Conservation (phyloP, 78 protist species). For the Dictyostelium brefeldianum region DNA sequence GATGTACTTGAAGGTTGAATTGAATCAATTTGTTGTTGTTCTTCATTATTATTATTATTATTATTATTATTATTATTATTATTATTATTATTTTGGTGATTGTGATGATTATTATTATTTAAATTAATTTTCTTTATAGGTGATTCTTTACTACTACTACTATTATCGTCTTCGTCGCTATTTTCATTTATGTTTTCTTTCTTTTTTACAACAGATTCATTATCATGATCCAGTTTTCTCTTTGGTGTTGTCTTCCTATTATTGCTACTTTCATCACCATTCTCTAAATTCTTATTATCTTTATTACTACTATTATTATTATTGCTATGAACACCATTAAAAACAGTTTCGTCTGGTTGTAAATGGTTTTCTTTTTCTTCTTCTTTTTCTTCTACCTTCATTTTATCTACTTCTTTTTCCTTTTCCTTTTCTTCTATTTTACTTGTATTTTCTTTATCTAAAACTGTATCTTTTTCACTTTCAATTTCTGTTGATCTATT, state of each 20-base stretch:
- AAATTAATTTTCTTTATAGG: background rate
- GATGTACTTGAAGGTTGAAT: background rate
- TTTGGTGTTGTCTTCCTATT: conserved; percentile 1
- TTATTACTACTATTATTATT: background rate
- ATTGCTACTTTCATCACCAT: background rate
- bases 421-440: background rate
- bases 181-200: conserved; percentile 2
- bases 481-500: background rate
- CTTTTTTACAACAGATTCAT: background rate
- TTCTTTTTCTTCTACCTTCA: background rate
- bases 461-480: background rate
- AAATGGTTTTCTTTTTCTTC: background rate
- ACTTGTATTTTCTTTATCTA: background rate
- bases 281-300: background rate
- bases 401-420: background rate
- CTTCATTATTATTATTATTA: background rate
- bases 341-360: background rate
- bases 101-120: background rate
- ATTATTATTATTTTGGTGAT: background rate
- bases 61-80: background rate
- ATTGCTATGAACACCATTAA: background rate
- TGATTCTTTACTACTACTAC: background rate
- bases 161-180: background rate
- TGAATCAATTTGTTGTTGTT: background rate
- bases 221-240: conserved; percentile 10